Conservation (phyloP, 805 yeast species). For the Zygosaccharomyces gambellarensis region DNA sequence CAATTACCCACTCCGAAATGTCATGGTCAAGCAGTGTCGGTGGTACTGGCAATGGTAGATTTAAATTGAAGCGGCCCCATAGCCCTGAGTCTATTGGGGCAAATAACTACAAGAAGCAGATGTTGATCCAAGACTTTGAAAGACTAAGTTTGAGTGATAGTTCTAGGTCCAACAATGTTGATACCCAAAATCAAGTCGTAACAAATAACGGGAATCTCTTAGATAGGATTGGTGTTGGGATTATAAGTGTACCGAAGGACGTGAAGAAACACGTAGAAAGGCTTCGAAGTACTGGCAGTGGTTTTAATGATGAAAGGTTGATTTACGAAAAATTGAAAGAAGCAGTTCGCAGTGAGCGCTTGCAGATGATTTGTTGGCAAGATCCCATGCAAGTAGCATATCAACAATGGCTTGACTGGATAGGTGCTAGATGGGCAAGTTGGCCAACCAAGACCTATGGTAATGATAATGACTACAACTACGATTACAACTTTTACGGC, state of each 20-base stretch:
- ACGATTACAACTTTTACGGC: neutral
- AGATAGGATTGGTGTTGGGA: neutral
- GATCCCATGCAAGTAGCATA: conserved; percentile 21
- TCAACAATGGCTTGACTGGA: conserved; percentile 33
- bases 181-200: conserved; percentile 3
- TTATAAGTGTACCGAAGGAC: conserved; percentile 4
- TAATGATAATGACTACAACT: conserved; percentile 1
- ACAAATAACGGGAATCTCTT: neutral
- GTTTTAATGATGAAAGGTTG: conserved; percentile 8
- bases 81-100: conserved; percentile 26
- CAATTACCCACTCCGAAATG: neutral
- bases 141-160: conserved; percentile 17
- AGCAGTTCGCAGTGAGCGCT: conserved; percentile 22
- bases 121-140: conserved; percentile 32
- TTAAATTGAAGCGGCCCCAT: conserved; percentile 28
- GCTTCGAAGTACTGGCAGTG: neutral
- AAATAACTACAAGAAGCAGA: conserved; percentile 33
- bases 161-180: neutral
- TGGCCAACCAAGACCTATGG: conserved; percentile 1
- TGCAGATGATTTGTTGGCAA: conserved; percentile 31
- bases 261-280: conserved; percentile 1
- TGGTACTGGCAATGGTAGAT: neutral
- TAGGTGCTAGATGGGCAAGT: conserved; percentile 8
- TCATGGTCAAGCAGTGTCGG: neutral
- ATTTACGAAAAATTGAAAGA: conserved; percentile 25